Evolutionary conservation across 2,329 filamentous ascomycete species (phyloP).

Genomic region (Immersiporthe knoxdaviesiana): DNA sequence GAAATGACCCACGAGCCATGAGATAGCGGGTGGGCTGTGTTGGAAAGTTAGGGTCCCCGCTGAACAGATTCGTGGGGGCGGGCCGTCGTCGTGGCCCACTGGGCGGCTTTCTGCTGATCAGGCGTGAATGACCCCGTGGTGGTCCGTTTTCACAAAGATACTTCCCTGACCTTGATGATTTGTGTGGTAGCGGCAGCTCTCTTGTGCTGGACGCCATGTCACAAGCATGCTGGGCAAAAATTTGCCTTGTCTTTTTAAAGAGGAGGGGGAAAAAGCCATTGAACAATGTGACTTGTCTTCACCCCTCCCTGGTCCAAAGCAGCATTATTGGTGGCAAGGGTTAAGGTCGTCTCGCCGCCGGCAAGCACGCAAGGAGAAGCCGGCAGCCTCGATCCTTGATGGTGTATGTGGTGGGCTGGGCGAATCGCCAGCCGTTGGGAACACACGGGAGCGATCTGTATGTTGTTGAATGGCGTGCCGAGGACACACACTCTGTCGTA

Average conservation of each 20-base stretch:
- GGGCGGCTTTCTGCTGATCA: background rate
- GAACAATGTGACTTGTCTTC: background rate
- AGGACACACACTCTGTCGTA: constrained; percentile 1
- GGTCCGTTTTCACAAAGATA: background rate
- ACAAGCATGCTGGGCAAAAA: constrained; percentile 2
- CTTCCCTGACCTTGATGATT: background rate
- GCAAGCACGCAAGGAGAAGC: constrained; percentile 12
- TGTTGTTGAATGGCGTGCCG: background rate
- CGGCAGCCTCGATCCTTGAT: constrained; percentile 1
- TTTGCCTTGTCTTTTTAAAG: background rate
- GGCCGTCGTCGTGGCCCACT: constrained; percentile 6
- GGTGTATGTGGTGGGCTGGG: background rate
- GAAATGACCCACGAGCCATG: background rate
- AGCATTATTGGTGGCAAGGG: background rate
- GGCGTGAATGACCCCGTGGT: constrained; percentile 3
- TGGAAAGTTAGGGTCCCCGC: background rate
- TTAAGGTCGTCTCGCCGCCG: constrained; percentile 7
- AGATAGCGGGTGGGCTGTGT: background rate
- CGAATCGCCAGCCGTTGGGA: constrained; percentile 15
- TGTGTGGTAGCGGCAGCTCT: background rate
- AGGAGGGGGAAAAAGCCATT: background rate
- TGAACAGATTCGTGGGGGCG: constrained; percentile 3
- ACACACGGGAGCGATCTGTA: constrained; percentile 15
- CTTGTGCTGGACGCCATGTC: background rate
- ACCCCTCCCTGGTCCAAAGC: background rate